Base-by-base conservation (phyloP, 179 eudicot genomes). In the Silene noctiflora region DNA sequence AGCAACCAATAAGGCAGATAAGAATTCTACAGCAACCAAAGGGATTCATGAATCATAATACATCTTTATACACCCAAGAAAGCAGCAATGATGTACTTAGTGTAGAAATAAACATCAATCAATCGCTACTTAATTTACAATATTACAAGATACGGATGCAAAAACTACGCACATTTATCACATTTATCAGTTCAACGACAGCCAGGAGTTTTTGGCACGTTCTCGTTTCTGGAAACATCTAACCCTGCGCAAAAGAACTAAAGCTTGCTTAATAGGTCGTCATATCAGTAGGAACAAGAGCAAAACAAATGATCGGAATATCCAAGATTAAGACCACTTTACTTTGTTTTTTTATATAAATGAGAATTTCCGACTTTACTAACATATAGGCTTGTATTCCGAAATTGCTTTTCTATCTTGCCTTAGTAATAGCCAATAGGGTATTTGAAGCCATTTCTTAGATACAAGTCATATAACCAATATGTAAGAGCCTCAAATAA, bases 61-160 rank as follows among this genome's bases (percentile, higher is more conserved):
- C 53, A 65, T 56, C 21, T 12, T 67, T 63, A 65, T 33, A 55
- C 67, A 78, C 44, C 2, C 77, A 20, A 27, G 11, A 33, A 61
- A 53, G 39, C 58, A 56, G 42, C 31, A 12, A 73, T 17, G 16
- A 59, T n/a, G 31, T 65, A 7, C 29, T 56, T 60, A 3, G 27
- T 44, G 74, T 58, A 24, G 25, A 74, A 74, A 46, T 44, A 44
- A 74, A 59, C 42, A 58, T n/a, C 8, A 19, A 48, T 19, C 35
- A 72, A 56, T 27, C 27, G 58, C 67, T 77, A 69, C 81, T 59
- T 68, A 69, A 68, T 79, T 74, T 79, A 79, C 82, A 79, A 27
- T 74, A 64, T 64, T 66, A 21, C 13, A 42, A 25, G 39, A 58
- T 64, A 71, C 77, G 67, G 12, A 73, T 14, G 29, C 74, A 58